phyloP scores from a whole-genome alignment of 148 eudicot genomes.

The Limonium bicolor region DNA sequence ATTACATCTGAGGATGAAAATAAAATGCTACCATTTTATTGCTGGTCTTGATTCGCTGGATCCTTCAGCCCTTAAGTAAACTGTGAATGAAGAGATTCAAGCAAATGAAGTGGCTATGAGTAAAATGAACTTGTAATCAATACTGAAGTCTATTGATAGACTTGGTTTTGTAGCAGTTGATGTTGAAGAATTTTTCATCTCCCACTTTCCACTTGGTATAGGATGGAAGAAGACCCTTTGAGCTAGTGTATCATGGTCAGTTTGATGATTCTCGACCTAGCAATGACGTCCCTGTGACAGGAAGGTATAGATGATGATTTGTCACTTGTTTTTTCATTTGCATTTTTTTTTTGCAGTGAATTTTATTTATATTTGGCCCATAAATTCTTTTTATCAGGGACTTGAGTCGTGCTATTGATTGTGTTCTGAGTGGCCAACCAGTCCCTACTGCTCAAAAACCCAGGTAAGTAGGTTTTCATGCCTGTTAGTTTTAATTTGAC shows the following conservation, averaged over 20 bases:
- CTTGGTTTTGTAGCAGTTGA: no score
- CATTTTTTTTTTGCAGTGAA: neutral
- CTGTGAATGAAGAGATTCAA: no score
- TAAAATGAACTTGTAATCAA: no score
- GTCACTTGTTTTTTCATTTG: neutral
- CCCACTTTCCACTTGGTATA: no score
- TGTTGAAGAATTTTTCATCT: no score
- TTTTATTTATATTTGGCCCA: neutral
- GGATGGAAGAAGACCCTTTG: constrained; percentile 91
- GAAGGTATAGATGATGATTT: constrained; percentile 30
- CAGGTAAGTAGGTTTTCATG: constrained; percentile 10
- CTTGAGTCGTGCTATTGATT: constrained; percentile 65
- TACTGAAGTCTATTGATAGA: no score
- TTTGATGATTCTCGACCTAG: constrained; percentile 94
- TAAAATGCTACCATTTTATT: no score
- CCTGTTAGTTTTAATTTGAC: no score
- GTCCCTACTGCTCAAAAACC: constrained; percentile 32
- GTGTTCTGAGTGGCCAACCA: constrained; percentile 76
- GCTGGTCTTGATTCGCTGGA: no score
- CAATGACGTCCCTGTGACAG: constrained; percentile 54
- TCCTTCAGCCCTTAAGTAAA: no score
- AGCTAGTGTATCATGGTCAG: constrained; percentile 94
- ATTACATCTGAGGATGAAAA: no score
- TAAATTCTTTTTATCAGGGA: constrained; percentile 31
- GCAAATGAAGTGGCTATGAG: no score